Base-by-base conservation (phyloP, 176 grass and related monocot genomes). In the Poa annua region DNA sequence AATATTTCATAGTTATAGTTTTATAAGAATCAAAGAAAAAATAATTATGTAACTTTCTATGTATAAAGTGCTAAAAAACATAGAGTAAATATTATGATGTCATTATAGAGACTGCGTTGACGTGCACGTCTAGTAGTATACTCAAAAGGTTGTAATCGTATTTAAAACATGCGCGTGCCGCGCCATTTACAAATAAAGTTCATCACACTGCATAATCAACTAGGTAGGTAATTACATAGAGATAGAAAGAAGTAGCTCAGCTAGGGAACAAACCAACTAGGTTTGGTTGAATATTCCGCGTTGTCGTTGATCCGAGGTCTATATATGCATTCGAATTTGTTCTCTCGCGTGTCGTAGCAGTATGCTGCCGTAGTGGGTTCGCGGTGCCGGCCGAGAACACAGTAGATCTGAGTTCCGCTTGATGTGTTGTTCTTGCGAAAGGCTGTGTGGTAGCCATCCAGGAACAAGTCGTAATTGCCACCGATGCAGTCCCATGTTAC, bases 191-290 rank as follows among this genome's bases (percentile, higher is more conserved):
- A 41, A 39, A 41, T 8, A 48, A 14, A 48, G 12, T 48, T 48
- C 3, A 48, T 48, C 47, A 48, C 47, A 4, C 47, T 4, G 47
- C 47, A 48, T 14, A 48, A 3, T 48, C 44, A 48, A 48, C 47
- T 48, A 48, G 47, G 47, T 48, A 48, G 22, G 24, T 61, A 61
- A 61, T 6, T 61, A 61, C 57, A 61, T 26, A 14, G 57, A 13
- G 24, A 61, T 61, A 61, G 4, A 61, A 61, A 61, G 25, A 24
- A 29, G 5, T 5, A 1, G 5, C 25, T 63, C 32, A 63, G 25
- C 60, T 63, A 64, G 12, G 61, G 26, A 64, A 64, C 13, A 64
- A 64, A 64, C 61, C 61, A 64, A 17, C 61, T 64, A 16, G 61
- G 61, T 64, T 33, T 64, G 15, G 26, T 34, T 64, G 26, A 64